Evolutionary conservation across 2,329 filamentous ascomycete genomes (phyloP).

Genomic region (Trichophyton rubrum): DNA sequence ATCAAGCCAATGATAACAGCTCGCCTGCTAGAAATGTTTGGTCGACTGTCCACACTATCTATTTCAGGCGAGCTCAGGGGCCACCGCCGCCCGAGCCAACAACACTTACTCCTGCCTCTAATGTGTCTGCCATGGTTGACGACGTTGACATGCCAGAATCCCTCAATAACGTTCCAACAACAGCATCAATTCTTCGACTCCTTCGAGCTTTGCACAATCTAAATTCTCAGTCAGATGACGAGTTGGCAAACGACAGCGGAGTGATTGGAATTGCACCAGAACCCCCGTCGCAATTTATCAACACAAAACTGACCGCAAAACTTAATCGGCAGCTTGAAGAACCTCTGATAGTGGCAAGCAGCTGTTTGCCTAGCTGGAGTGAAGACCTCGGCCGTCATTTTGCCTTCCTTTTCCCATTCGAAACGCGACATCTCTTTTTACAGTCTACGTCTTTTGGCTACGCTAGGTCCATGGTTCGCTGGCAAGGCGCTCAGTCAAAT

Average conservation of each 20-base stretch:
- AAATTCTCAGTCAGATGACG: slow-evolving; percentile 86
- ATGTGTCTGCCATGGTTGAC: slow-evolving; percentile 37
- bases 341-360: slow-evolving; percentile 90
- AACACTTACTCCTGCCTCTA: slow-evolving; percentile 43
- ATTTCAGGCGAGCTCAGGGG: slow-evolving; percentile 74
- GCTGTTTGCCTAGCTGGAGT: slow-evolving; percentile 89
- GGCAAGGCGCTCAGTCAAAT: slow-evolving; percentile 80
- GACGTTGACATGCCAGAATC: slow-evolving; percentile 60
- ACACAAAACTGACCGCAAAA: slow-evolving; percentile 95
- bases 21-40: slow-evolving; percentile 65
- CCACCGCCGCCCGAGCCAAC: slow-evolving; percentile 63
- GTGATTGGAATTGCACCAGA: slow-evolving; percentile 61
- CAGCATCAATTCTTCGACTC: slow-evolving; percentile 73
- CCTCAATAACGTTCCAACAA: slow-evolving; percentile 68
- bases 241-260: slow-evolving; percentile 65
- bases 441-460: slow-evolving; percentile 98
- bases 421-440: slow-evolving; percentile 89
- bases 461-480: slow-evolving; percentile 89
- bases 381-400: slow-evolving; percentile 89
- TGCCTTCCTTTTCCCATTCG: slow-evolving; percentile 94
- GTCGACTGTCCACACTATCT: slow-evolving; percentile 82
- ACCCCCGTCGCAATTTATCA: slow-evolving; percentile 87
- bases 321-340: slow-evolving; percentile 94
- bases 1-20: slow-evolving; percentile 50
- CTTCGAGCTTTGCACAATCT: slow-evolving; percentile 84